Conservation (phyloP, 2,329 filamentous ascomycete species). For the Colletotrichum endophyticum region DNA sequence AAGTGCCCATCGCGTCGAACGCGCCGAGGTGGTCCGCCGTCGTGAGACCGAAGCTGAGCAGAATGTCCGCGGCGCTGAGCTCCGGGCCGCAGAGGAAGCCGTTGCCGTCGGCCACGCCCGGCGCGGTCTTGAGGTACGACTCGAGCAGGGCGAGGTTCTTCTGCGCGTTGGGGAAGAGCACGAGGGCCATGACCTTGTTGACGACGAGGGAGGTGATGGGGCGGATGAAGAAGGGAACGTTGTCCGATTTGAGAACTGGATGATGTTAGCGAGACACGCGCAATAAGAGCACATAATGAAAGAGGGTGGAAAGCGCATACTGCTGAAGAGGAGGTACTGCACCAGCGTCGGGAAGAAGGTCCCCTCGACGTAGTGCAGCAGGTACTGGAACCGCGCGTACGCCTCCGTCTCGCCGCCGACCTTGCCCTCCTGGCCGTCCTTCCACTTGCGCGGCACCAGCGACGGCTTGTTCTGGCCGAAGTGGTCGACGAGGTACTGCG, state of each 20-base stretch:
- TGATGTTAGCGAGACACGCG: rapidly evolving
- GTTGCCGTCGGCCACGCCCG: slow-evolving; percentile 32
- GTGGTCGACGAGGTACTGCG: slow-evolving; percentile 82
- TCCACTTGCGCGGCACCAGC: slow-evolving; percentile 59
- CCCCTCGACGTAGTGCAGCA: slow-evolving; percentile 86
- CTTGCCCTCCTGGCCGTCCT: slow-evolving; percentile 59
- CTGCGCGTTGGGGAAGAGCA: slow-evolving; percentile 52
- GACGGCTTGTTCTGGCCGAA: slow-evolving; percentile 45
- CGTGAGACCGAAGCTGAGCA: slow-evolving; percentile 58
- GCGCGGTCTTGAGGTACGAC: slow-evolving; percentile 49
- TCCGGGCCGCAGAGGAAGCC: slow-evolving; percentile 53
- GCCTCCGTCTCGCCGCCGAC: slow-evolving; percentile 66
- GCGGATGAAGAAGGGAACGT: slow-evolving; percentile 58
- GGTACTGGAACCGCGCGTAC: slow-evolving; percentile 67
- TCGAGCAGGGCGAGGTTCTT: slow-evolving; percentile 55
- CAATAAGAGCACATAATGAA: too few species aligned
- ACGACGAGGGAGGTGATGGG: slow-evolving; percentile 54
- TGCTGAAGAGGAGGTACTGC: slow-evolving; percentile 55
- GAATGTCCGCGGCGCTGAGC: slow-evolving; percentile 57
- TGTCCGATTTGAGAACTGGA: slow-evolving; percentile 46
- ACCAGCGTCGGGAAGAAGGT: slow-evolving; percentile 74
- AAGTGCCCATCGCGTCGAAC: slow-evolving; percentile 45
- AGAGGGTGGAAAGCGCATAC: not conserved
- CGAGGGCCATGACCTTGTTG: slow-evolving; percentile 42
- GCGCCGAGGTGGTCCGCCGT: slow-evolving; percentile 36